Evolutionary conservation across 2,329 filamentous ascomycete genomes (phyloP).

Genomic region (Beauveria caledonica): DNA sequence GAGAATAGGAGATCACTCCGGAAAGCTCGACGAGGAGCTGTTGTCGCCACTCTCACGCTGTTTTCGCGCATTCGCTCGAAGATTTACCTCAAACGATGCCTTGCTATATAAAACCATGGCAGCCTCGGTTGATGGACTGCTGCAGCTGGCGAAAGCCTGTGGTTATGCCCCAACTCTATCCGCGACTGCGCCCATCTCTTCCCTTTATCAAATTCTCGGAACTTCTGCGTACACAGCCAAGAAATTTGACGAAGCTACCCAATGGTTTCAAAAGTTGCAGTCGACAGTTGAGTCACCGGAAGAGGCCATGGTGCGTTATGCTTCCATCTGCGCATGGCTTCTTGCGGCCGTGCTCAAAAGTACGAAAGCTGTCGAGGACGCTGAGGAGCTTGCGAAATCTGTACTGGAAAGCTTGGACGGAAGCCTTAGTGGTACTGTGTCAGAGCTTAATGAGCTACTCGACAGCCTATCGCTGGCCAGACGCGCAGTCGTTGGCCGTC

Average conservation of each 20-base stretch:
- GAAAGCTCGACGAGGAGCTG: conserved; percentile 55
- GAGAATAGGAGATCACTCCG: conserved; percentile 51
- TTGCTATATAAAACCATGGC: conserved; percentile 30
- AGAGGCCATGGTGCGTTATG: conserved; percentile 42
- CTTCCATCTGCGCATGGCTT: conserved; percentile 45
- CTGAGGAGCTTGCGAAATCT: conserved; percentile 36
- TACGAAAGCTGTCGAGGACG: conserved; percentile 25
- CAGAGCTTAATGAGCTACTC: conserved; percentile 54
- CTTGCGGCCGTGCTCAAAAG: conserved; percentile 46
- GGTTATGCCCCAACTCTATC: conserved; percentile 26
- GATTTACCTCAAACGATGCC: conserved; percentile 32
- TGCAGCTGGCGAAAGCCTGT: conserved; percentile 25
- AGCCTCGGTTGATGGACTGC: conserved; percentile 24
- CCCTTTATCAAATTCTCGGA: conserved; percentile 46
- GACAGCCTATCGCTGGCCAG: conserved; percentile 47
- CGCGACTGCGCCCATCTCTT: conserved; percentile 35
- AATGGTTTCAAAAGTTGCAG: conserved; percentile 45
- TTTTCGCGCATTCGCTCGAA: conserved; percentile 50
- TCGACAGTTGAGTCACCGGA: conserved; percentile 26
- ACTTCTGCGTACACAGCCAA: conserved; percentile 38
- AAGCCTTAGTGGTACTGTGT: conserved; percentile 48
- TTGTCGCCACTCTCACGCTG: conserved; percentile 58
- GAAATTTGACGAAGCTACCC: conserved; percentile 40
- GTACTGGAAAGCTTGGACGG: conserved; percentile 50
- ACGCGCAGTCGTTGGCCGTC: conserved; percentile 42